Percentiles rank a stretch among this genome's conserved stretches.
Conservation (phyloP, 164 flowering plant species). For the Chloranthus sessilifolius region DNA sequence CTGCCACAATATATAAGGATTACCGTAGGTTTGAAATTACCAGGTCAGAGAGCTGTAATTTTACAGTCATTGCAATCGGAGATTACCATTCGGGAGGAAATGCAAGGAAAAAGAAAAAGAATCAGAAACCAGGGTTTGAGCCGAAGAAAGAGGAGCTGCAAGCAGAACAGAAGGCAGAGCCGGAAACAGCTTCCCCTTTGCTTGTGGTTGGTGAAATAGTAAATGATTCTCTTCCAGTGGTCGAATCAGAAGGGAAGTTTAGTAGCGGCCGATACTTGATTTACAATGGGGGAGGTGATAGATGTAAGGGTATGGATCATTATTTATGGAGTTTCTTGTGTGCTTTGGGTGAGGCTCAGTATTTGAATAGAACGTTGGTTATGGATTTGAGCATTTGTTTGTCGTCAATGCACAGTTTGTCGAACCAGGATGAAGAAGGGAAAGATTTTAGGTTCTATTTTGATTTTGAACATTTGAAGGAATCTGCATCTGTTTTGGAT, state of each 20-base stretch:
- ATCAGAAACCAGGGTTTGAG: conserved; percentile 52
- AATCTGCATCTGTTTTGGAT: conserved; percentile 72
- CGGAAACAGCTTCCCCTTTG: background rate
- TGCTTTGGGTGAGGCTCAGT: conserved; percentile 89
- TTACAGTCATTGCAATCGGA: conserved; percentile 53
- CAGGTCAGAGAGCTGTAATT: conserved; percentile 54
- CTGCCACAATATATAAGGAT: conserved; percentile 79
- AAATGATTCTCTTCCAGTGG: conserved; percentile 69
- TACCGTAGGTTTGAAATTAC: conserved; percentile 67
- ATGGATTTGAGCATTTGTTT: conserved; percentile 79
- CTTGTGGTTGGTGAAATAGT: conserved; percentile 34
- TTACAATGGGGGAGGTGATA: conserved; percentile 78
- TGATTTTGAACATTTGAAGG: conserved; percentile 87
- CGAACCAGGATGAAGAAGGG: conserved; percentile 79
- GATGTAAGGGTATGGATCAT: conserved; percentile 94
- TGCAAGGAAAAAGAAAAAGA: conserved; percentile 82
- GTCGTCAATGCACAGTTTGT: conserved; percentile 61
- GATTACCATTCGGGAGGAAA: conserved; percentile 81
- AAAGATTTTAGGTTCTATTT: conserved; percentile 91
- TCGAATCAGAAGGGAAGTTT: conserved; percentile 66
- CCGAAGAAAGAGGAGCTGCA: too few species aligned
- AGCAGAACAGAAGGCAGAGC: background rate
- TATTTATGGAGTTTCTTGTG: conserved; percentile 92
- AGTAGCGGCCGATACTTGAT: conserved; percentile 65
- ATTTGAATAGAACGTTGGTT: conserved; percentile 77